A percentile compares a stretch with the other conserved stretches of the same genome.
phyloP scores from a whole-genome alignment of 2,329 filamentous ascomycete genomes.

The Colletotrichum euphorbiae region DNA sequence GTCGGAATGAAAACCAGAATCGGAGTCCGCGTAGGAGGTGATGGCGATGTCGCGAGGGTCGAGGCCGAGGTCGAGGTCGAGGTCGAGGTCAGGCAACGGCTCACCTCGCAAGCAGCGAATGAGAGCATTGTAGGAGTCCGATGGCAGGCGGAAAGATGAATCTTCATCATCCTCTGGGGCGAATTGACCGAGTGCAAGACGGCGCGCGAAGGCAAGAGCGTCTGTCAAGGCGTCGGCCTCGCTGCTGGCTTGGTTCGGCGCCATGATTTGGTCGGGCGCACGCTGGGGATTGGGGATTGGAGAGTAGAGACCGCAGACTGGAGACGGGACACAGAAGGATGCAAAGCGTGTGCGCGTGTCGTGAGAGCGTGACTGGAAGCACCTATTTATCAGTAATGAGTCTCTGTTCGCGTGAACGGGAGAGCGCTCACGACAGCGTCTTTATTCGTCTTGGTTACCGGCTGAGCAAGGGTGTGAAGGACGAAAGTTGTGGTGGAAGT shows the following conservation, averaged over 20 bases:
- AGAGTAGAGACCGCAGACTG: too few species aligned
- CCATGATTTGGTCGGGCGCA: background rate
- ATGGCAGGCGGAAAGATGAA: background rate
- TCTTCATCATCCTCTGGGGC: background rate
- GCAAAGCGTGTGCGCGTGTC: too few species aligned
- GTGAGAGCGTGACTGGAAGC: too few species aligned
- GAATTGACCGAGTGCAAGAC: background rate
- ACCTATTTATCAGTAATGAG: too few species aligned
- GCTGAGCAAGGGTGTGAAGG: too few species aligned
- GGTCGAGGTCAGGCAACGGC: background rate
- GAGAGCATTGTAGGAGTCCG: background rate
- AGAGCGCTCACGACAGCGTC: too few species aligned
- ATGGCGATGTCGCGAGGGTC: background rate
- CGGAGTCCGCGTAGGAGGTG: background rate
- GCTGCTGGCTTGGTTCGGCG: background rate
- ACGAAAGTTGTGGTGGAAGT: too few species aligned
- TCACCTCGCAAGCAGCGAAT: background rate
- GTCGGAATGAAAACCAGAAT: too few species aligned
- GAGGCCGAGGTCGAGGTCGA: background rate
- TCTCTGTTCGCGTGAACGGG: too few species aligned
- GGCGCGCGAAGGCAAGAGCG: background rate
- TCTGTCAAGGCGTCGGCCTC: background rate
- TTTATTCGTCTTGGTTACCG: too few species aligned
- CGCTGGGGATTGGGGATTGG: background rate
- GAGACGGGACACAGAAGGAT: too few species aligned